Evolutionary conservation across 257 asterid genomes (phyloP).

Genomic region (Mentha longifolia): DNA sequence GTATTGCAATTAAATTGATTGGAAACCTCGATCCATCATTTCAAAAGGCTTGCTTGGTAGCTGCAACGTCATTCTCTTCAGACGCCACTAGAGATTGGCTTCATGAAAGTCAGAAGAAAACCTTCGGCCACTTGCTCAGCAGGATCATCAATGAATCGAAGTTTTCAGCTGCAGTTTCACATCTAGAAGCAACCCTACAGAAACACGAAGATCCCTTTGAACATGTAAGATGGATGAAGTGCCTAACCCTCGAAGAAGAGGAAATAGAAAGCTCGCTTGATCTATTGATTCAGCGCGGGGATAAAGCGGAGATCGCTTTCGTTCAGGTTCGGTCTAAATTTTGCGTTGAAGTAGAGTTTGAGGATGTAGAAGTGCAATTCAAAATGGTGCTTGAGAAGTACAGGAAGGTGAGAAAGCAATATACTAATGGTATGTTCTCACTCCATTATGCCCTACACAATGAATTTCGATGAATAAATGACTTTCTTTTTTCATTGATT

Average conservation of each 20-base stretch:
- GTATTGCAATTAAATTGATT: slow-evolving; percentile 55
- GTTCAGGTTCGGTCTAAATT: slow-evolving; percentile 51
- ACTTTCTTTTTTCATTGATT: too few species aligned
- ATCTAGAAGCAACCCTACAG: slow-evolving; percentile 49
- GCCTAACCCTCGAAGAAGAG: slow-evolving; percentile 45
- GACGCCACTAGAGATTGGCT: slow-evolving; percentile 44
- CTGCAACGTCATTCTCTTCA: slow-evolving; percentile 50
- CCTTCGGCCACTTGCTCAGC: slow-evolving; percentile 49
- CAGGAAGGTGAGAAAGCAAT: slow-evolving; percentile 66
- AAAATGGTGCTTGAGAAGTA: slow-evolving; percentile 61
- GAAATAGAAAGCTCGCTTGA: slow-evolving; percentile 35
- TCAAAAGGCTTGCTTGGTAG: slow-evolving; percentile 80
- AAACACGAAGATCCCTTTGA: slow-evolving; percentile 60
- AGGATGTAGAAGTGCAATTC: slow-evolving; percentile 46
- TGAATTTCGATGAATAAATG: slow-evolving; percentile 23
- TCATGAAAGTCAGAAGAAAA: slow-evolving; percentile 41
- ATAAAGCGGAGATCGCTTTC: slow-evolving; percentile 49
- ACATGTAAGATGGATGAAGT: slow-evolving; percentile 63
- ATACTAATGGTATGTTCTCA: slow-evolving; percentile 70
- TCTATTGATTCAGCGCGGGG: slow-evolving; percentile 38
- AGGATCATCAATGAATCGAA: slow-evolving; percentile 47
- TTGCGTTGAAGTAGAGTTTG: slow-evolving; percentile 58
- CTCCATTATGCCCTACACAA: slow-evolving; percentile 44
- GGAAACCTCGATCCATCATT: slow-evolving; percentile 60
- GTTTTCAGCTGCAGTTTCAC: slow-evolving; percentile 44